phyloP scores from a whole-genome alignment of 192 early-diverging fungal genomes.

The Backusella westeae region DNA sequence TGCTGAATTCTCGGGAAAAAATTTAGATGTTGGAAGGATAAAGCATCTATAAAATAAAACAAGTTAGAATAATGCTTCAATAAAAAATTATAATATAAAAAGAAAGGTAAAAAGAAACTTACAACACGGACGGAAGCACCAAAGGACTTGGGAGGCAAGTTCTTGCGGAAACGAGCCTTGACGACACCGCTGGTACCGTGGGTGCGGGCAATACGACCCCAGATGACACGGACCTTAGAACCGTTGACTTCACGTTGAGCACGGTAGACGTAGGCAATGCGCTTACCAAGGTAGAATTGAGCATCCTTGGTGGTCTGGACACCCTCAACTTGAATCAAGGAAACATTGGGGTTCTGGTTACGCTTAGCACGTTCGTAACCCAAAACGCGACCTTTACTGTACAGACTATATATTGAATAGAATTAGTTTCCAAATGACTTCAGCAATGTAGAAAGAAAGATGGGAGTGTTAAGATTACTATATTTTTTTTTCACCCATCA shows the following conservation, averaged over 20 bases:
- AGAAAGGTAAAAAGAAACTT: constrained; percentile 39
- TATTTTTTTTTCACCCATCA: background rate
- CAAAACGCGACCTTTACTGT: constrained; percentile 96
- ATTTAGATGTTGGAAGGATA: constrained; percentile 79
- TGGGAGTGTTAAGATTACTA: background rate
- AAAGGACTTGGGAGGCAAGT: constrained; percentile 94
- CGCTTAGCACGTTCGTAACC: constrained; percentile 94
- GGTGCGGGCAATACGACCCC: constrained; percentile 93
- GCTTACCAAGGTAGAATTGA: constrained; percentile 98
- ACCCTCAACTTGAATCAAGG: constrained; percentile 93
- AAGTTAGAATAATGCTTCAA: constrained; percentile 6
- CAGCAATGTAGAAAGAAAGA: background rate
- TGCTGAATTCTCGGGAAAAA: background rate
- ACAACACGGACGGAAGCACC: constrained; percentile 91
- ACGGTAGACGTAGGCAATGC: constrained; percentile 96
- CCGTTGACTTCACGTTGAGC: constrained; percentile 86
- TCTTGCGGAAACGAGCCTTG: constrained; percentile 95
- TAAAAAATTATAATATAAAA: background rate
- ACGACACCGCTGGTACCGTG: constrained; percentile 97
- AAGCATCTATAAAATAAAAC: constrained; percentile 71
- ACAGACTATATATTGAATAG: constrained; percentile 68
- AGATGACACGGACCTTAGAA: constrained; percentile 94
- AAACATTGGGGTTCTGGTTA: constrained; percentile 87
- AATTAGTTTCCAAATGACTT: background rate
- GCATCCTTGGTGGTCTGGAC: constrained; percentile 88